These are phyloP conservation scores for Huiozyma sinensis DNA, from an alignment of 805 yeast genomes.

Conservation along the genomic window DNA sequence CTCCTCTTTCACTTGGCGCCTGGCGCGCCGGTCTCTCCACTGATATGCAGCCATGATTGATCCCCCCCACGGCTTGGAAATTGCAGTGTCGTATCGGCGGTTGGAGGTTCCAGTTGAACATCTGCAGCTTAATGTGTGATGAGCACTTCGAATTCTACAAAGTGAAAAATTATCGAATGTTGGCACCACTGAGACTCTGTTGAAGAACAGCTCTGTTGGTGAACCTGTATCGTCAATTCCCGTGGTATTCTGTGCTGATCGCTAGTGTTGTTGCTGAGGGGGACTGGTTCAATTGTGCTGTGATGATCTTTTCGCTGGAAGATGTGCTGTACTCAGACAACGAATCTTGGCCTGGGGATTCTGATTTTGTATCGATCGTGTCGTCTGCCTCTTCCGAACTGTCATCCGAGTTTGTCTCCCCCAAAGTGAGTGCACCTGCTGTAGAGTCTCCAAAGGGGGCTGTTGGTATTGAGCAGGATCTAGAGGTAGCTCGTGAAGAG, in stretches of 20 bases:
- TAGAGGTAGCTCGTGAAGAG: slow-evolving; percentile 7
- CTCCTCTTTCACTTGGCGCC: slow-evolving; percentile 61
- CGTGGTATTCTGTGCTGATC: no score
- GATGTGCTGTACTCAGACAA: background rate
- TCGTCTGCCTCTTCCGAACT: background rate
- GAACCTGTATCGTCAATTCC: no score
- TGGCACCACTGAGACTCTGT: no score
- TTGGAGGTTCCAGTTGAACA: no score
- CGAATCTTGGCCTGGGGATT: background rate
- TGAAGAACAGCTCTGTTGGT: no score
- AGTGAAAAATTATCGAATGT: no score
- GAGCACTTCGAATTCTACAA: no score
- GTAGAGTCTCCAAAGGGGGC: background rate
- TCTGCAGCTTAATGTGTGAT: no score
- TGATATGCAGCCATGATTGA: background rate
- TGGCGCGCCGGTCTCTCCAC: slow-evolving; percentile 42
- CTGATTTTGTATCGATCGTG: background rate
- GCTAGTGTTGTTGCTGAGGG: no score
- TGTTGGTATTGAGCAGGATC: background rate
- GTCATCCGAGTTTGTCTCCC: slow-evolving; percentile 2
- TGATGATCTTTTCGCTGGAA: slow-evolving; percentile 5
- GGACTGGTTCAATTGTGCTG: no score
- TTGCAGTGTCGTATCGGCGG: background rate
- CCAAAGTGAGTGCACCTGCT: slow-evolving; percentile 12
- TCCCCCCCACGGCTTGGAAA: background rate